phyloP scores from a whole-genome alignment of 805 yeast genomes.

The Debaryomyces castellii region DNA sequence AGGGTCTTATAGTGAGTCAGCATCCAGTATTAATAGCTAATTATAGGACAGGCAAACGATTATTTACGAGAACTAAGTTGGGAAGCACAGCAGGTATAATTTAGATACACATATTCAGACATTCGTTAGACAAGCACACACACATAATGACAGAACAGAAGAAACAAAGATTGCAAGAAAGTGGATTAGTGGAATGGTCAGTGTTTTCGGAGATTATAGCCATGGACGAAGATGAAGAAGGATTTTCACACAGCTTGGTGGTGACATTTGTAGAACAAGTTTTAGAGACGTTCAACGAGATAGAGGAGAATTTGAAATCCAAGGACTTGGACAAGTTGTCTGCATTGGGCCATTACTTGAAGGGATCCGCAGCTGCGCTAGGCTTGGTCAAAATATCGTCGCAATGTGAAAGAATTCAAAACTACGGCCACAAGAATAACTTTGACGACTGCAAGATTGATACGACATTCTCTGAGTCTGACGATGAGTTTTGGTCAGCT shows the following conservation, averaged over 20 bases:
- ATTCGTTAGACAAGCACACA: neutral
- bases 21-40: neutral
- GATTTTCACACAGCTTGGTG: slow-evolving; percentile 75
- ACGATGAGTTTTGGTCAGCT: slow-evolving; percentile 38
- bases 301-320: slow-evolving; percentile 53
- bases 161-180: slow-evolving; percentile 33
- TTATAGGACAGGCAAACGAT: neutral
- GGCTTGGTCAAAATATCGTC: slow-evolving; percentile 81
- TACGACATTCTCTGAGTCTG: slow-evolving; percentile 11
- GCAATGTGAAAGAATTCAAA: slow-evolving; percentile 92
- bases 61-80: neutral
- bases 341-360: slow-evolving; percentile 84
- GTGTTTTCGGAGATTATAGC: slow-evolving; percentile 84
- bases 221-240: slow-evolving; percentile 97
- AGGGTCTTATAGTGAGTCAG: neutral
- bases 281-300: slow-evolving; percentile 68
- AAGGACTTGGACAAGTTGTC: slow-evolving; percentile 60
- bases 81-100: neutral
- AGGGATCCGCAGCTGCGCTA: slow-evolving; percentile 93
- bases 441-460: slow-evolving; percentile 32
- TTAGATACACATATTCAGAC: neutral
- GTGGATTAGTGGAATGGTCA: slow-evolving; percentile 82
- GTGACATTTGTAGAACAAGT: slow-evolving; percentile 90
- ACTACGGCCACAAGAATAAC: slow-evolving; percentile 63
- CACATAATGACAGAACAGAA: slow-evolving; percentile 15